A percentile compares a stretch with the other conserved stretches of the same genome.
phyloP scores from a whole-genome alignment of 2,329 filamentous ascomycete species.

The Fusarium equiseti region DNA sequence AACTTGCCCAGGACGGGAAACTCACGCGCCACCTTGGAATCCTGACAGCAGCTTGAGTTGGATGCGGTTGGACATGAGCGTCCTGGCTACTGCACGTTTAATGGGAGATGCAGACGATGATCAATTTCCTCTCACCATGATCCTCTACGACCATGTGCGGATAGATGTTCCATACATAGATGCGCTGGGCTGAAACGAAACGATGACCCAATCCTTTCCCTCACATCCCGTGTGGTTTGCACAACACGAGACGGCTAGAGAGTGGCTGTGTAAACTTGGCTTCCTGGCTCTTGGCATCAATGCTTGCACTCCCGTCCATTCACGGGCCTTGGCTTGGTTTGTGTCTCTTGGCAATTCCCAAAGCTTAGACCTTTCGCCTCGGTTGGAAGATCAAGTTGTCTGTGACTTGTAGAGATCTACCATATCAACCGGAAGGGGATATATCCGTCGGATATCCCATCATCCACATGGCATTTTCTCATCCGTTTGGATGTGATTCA shows the following conservation, averaged over 20 bases:
- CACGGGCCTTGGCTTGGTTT: constrained; percentile 15
- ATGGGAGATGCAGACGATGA: constrained; percentile 16
- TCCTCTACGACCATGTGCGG: background rate
- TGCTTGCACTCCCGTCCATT: constrained; percentile 8
- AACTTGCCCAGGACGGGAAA: constrained; percentile 23
- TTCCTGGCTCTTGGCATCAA: constrained; percentile 17
- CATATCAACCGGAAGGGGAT: constrained; percentile 7
- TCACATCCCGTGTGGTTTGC: constrained; percentile 31
- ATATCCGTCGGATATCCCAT: constrained; percentile 25
- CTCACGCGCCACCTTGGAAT: constrained; percentile 24
- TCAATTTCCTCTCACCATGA: background rate
- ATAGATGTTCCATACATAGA: constrained; percentile 1
- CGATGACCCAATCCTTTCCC: constrained; percentile 13
- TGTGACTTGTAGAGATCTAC: constrained; percentile 35
- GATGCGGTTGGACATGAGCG: constrained; percentile 15
- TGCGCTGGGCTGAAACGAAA: constrained; percentile 28
- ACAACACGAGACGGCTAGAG: constrained; percentile 36
- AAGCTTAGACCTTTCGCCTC: constrained; percentile 31
- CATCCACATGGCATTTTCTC: constrained; percentile 9
- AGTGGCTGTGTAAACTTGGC: constrained; percentile 42
- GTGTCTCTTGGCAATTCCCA: constrained; percentile 24
- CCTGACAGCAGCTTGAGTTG: constrained; percentile 21
- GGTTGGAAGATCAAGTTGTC: constrained; percentile 1
- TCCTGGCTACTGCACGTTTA: constrained; percentile 40
- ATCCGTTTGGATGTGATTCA: constrained; percentile 29